Base-by-base conservation (phyloP, 2,329 filamentous ascomycete genomes). In the Xylariaceae sp. region DNA sequence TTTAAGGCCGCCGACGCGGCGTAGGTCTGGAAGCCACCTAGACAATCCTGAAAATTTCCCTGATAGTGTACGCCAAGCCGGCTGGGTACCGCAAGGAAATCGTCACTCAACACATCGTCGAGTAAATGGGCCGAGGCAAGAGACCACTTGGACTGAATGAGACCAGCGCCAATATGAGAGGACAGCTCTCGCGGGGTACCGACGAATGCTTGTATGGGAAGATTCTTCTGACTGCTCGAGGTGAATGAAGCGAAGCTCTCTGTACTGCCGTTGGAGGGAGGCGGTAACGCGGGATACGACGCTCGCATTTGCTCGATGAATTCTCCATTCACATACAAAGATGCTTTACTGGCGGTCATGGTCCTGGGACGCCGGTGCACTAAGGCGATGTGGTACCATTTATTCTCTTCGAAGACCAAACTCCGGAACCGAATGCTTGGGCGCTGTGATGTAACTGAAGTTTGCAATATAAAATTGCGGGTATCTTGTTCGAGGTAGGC, bases 1-100 rank as follows among this genome's bases (percentile, higher is more conserved):
- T 95, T 94, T 45, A 99, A 78, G 56, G 90, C 87, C 6, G 94
- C 93, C 1, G 94, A 97, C 5, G 94, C 93, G 68, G 89, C 86
- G 71, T 99, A 99, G 0, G 95, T 99, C 71, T 97, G 92, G 69
- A 99, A 96, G 1, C 92, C 93, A 4, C 95, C 94, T 11, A 99
- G 81, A 67, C 91, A 94, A 70, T 99, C 94, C 74, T 99, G 94
- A 67, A 96, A 96, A 71, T 99, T 99, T 13, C 94, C 94, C 70
- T 91, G 88, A 68, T 99, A 99, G 52, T 91, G 86, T 23, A 92
- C 89, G 0, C 94, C 93, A 15, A 99, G 85, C 53, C 92, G 89
- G 71, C 88, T 90, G 69, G 96, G 90, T 0, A 99, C 94, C 10
- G 93, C 88, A 57, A 99, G 80, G 61, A 96, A 83, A 73, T 99